A percentile compares a stretch with the other conserved stretches of the same genome.
Conservation (phyloP, 2,329 filamentous ascomycete species). For the Epichloe hybrida region DNA sequence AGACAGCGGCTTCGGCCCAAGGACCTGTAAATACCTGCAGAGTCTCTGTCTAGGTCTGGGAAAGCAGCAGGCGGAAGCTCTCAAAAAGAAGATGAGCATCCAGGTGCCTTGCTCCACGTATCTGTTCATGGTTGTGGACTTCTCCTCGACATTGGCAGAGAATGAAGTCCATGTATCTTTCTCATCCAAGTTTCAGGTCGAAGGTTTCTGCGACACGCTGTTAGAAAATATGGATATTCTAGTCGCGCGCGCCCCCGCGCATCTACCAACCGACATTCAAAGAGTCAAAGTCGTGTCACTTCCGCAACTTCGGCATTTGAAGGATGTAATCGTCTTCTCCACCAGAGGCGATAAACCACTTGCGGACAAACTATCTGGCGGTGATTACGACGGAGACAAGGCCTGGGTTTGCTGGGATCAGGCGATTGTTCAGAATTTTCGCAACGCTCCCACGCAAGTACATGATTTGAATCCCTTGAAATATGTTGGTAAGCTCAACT, state of each 20-base stretch:
- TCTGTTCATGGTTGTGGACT: conserved; percentile 56
- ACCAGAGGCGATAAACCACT: conserved; percentile 45
- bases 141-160: conserved; percentile 42
- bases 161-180: conserved; percentile 58
- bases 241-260: conserved; percentile 55
- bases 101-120: conserved; percentile 47
- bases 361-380: conserved; percentile 60
- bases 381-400: conserved; percentile 71
- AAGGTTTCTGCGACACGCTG: conserved; percentile 37
- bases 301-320: conserved; percentile 50
- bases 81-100: conserved; percentile 46
- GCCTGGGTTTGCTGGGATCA: conserved; percentile 68
- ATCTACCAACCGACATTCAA: conserved; percentile 60
- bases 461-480: conserved; percentile 30
- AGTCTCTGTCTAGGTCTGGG: conserved; percentile 34
- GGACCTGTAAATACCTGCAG: conserved; percentile 32
- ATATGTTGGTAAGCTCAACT: conserved; percentile 5
- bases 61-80: conserved; percentile 34
- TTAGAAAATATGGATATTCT: conserved; percentile 48
- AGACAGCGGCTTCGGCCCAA: conserved; percentile 45
- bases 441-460: conserved; percentile 32
- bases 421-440: conserved; percentile 51
- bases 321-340: conserved; percentile 71
- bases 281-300: conserved; percentile 46
- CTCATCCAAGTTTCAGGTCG: conserved; percentile 46